phyloP scores from a whole-genome alignment of 139 green algal genomes.

The Tetradesmus obliquus region DNA sequence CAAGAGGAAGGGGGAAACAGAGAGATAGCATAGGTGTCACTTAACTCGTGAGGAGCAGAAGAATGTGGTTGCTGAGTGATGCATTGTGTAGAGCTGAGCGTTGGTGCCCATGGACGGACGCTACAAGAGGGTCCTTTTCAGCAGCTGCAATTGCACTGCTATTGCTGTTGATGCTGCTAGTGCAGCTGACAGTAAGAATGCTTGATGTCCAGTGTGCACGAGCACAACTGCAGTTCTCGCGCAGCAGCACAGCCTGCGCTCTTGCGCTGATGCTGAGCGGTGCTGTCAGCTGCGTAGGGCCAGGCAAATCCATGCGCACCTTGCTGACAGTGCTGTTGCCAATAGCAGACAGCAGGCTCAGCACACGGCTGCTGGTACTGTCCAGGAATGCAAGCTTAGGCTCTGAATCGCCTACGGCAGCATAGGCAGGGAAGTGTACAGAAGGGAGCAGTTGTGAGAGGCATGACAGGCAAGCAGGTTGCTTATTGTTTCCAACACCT shows the following conservation, averaged over 20 bases:
- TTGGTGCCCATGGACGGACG: not conserved
- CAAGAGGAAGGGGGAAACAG: too few species aligned
- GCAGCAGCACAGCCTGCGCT: not conserved
- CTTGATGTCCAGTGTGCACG: too few species aligned
- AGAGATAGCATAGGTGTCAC: too few species aligned
- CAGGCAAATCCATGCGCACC: not conserved
- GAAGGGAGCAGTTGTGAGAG: not conserved
- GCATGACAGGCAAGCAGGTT: not conserved
- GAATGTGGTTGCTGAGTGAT: too few species aligned
- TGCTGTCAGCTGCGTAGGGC: not conserved
- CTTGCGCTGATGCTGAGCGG: not conserved
- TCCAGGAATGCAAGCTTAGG: not conserved
- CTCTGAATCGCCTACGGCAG: not conserved
- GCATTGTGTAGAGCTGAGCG: not conserved
- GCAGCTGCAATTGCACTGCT: not conserved
- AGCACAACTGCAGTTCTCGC: not conserved
- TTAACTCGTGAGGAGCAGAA: too few species aligned
- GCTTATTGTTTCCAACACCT: too few species aligned
- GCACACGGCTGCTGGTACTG: constrained; percentile 1
- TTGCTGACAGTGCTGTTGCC: constrained; percentile 10
- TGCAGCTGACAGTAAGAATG: too few species aligned
- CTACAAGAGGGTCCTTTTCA: too few species aligned
- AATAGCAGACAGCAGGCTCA: constrained; percentile 13
- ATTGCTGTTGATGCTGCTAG: not conserved
- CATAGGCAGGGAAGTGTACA: not conserved